Percentiles rank a stretch among this genome's conserved stretches.
Evolutionary conservation across 2,329 filamentous ascomycete genomes (phyloP).

Genomic region (Calonectria pseudoreteaudii): DNA sequence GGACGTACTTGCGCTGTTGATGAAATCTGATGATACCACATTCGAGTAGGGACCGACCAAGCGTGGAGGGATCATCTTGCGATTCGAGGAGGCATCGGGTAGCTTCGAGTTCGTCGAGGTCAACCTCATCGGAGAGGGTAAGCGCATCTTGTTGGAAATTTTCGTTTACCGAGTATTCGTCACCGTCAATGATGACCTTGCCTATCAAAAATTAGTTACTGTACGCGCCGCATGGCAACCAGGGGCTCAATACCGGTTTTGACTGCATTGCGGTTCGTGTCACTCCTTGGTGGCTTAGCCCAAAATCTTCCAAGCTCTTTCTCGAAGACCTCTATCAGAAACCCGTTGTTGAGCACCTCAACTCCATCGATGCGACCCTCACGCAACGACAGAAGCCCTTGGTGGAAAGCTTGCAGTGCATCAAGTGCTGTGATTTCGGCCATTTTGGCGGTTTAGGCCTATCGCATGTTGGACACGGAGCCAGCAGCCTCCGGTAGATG

Average conservation of each 20-base stretch:
- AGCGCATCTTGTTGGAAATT: conserved; percentile 87
- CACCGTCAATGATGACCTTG: conserved; percentile 78
- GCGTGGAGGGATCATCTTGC: conserved; percentile 73
- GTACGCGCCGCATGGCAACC: conserved; percentile 13
- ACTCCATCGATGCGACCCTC: conserved; percentile 72
- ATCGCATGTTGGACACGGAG: conserved; percentile 57
- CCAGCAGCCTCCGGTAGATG: conserved; percentile 32
- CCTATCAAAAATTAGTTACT: conserved; percentile 61
- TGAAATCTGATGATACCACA: conserved; percentile 90
- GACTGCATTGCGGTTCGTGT: conserved; percentile 78
- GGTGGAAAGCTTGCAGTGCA: conserved; percentile 85
- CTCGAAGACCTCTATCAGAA: conserved; percentile 78
- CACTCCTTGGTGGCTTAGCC: conserved; percentile 80
- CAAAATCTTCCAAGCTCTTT: conserved; percentile 78
- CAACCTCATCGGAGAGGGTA: conserved; percentile 86
- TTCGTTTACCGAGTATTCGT: conserved; percentile 84
- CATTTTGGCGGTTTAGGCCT: conserved; percentile 67
- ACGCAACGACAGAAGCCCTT: conserved; percentile 82
- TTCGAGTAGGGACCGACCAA: conserved; percentile 80
- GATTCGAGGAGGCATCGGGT: conserved; percentile 81
- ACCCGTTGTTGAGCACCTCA: conserved; percentile 76
- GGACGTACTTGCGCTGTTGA: conserved; percentile 82
- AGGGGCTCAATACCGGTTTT: conserved; percentile 67
- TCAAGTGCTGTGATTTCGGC: conserved; percentile 79
- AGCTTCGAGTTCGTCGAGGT: conserved; percentile 90